A percentile compares a stretch with the other conserved stretches of the same genome.
These are phyloP conservation scores for Nothopassalora personata DNA, from an alignment of 2,329 filamentous ascomycete genomes.

Conservation along the genomic window DNA sequence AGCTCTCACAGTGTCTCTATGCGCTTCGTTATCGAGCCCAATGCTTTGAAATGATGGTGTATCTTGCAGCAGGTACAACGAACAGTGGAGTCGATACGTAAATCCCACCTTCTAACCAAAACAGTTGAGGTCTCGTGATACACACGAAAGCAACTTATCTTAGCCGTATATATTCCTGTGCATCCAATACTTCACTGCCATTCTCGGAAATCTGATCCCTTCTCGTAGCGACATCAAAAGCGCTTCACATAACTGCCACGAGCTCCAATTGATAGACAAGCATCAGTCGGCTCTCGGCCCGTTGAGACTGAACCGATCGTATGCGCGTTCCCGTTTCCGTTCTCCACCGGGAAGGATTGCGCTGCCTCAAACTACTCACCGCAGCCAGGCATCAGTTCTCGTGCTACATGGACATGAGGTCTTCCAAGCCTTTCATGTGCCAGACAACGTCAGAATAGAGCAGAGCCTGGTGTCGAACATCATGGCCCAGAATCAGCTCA, in stretches of 20 bases:
- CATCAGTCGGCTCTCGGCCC: neutral
- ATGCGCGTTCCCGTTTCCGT: neutral
- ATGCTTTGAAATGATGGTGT: neutral
- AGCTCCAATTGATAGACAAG: neutral
- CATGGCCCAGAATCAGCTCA: constrained; percentile 1
- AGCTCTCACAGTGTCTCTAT: neutral
- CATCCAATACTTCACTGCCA: too few relatives aligned
- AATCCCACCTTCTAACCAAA: neutral
- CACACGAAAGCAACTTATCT: neutral
- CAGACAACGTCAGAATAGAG: neutral
- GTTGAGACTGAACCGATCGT: neutral
- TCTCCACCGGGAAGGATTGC: neutral
- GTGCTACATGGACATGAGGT: neutral
- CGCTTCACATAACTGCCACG: neutral
- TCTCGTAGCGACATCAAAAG: neutral
- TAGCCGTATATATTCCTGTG: too few relatives aligned
- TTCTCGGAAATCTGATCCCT: neutral
- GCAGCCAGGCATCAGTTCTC: neutral
- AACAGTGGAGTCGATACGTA: neutral
- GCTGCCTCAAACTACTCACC: neutral
- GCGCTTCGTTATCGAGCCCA: neutral
- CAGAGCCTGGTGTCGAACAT: neutral
- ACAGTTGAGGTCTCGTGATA: neutral
- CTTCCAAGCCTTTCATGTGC: neutral
- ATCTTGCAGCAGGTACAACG: neutral